phyloP scores from a whole-genome alignment of 2,329 filamentous ascomycete genomes.

The Ilyonectria robusta region DNA sequence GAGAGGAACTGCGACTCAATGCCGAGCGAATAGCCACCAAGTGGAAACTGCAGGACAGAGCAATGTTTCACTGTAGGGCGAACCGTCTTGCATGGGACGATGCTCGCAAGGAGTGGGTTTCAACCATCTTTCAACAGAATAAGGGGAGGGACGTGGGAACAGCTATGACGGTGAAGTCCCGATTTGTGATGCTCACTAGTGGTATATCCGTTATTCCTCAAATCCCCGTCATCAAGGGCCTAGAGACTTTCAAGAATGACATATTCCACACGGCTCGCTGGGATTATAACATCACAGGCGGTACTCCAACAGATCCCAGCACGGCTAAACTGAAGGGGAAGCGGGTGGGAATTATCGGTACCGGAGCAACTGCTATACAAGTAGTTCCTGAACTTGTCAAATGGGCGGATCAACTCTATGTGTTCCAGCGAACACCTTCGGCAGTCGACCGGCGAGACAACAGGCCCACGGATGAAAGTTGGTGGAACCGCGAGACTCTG shows the following conservation, averaged over 20 bases:
- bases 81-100: no score
- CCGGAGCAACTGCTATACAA: conserved; percentile 4
- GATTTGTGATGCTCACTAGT: conserved; percentile 45
- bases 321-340: neutral
- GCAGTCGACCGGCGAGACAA: neutral
- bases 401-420: conserved; percentile 9
- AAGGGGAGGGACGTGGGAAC: no score
- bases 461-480: neutral
- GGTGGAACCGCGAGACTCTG: neutral
- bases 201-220: neutral
- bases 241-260: conserved; percentile 1
- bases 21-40: no score
- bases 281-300: conserved; percentile 18
- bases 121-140: neutral
- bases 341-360: neutral
- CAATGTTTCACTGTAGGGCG: no score
- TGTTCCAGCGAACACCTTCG: conserved; percentile 13
- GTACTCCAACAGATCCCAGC: neutral
- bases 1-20: conserved; percentile 54
- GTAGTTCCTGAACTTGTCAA: neutral
- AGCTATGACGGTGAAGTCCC: conserved; percentile 40
- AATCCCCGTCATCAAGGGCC: conserved; percentile 1
- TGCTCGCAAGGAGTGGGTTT: conserved; percentile 54
- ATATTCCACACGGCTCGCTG: conserved; percentile 23
- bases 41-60: no score